phyloP scores from a whole-genome alignment of 768 basidiomycete genomes.

The Leccinum truebloodii region DNA sequence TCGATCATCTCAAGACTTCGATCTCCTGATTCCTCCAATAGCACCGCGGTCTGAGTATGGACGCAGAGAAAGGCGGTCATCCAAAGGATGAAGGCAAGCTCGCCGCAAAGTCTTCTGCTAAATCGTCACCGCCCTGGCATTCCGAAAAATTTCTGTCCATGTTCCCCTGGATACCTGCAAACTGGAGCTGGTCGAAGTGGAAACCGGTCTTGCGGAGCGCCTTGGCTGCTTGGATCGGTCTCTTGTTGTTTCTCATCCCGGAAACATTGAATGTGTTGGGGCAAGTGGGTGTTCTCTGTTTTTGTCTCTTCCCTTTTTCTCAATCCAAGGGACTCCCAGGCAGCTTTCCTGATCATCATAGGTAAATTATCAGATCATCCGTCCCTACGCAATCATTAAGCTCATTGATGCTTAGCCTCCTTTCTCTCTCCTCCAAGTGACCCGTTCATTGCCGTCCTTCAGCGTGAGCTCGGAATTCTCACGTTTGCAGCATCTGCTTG shows the following conservation, averaged over 20 bases:
- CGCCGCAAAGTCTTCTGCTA: neutral
- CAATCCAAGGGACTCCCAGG: conserved; percentile 38
- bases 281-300: conserved; percentile 40
- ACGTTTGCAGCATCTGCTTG: conserved; percentile 50
- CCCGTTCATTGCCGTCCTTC: conserved; percentile 66
- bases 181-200: conserved; percentile 56
- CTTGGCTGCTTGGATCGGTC: conserved; percentile 59
- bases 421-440: conserved; percentile 69
- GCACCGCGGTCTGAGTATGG: neutral
- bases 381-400: neutral
- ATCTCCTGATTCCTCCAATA: conserved; percentile 1
- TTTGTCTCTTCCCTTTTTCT: neutral
- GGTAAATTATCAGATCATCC: conserved; percentile 36
- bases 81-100: neutral
- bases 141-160: conserved; percentile 27
- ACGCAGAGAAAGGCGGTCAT: conserved; percentile 1
- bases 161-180: conserved; percentile 58
- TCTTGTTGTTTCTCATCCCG: conserved; percentile 60
- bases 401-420: conserved; percentile 41
- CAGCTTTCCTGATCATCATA: conserved; percentile 64
- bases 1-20: neutral
- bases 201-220: conserved; percentile 67
- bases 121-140: neutral
- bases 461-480: conserved; percentile 61
- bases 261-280: conserved; percentile 51